Percentiles rank a stretch among this genome's conserved stretches.
Conservation (phyloP, 2,329 filamentous ascomycete genomes). For the Teratosphaeria zuluensis region DNA sequence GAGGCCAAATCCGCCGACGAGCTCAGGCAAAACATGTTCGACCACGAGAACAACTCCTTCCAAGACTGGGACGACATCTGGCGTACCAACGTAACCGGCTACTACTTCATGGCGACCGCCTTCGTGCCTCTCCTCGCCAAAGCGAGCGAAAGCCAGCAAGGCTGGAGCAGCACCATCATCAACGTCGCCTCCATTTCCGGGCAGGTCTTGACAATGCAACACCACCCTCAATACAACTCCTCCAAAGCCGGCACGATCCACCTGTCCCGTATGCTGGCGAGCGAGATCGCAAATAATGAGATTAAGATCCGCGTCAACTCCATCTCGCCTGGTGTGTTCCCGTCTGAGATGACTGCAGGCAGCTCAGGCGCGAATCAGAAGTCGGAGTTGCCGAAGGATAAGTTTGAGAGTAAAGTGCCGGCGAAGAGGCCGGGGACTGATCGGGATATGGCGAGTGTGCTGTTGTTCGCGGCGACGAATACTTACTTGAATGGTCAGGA, state of each 20-base stretch:
- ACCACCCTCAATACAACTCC: constrained; percentile 41
- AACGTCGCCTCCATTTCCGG: constrained; percentile 40
- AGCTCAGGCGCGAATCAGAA: constrained; percentile 45
- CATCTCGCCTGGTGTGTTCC: constrained; percentile 47
- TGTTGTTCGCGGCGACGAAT: constrained; percentile 44
- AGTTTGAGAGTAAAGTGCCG: constrained; percentile 41
- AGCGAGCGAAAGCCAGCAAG: constrained; percentile 31
- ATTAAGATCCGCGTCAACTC: constrained; percentile 49
- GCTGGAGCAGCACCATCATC: constrained; percentile 36
- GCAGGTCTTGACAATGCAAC: constrained; percentile 36
- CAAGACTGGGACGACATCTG: constrained; percentile 38
- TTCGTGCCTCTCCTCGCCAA: constrained; percentile 39
- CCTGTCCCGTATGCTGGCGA: constrained; percentile 46
- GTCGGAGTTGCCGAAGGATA: constrained; percentile 43
- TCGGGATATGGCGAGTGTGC: constrained; percentile 48
- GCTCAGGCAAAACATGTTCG: constrained; percentile 36
- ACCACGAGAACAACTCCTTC: constrained; percentile 30
- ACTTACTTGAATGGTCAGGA: constrained; percentile 43
- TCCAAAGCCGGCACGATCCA: constrained; percentile 42
- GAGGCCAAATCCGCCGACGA: constrained; percentile 33
- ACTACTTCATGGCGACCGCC: constrained; percentile 37
- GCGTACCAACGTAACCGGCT: constrained; percentile 39
- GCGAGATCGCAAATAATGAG: constrained; percentile 41
- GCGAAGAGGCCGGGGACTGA: constrained; percentile 47
- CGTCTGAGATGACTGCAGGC: constrained; percentile 48